These are phyloP conservation scores for Sarocladium strictum DNA, from an alignment of 2,329 filamentous ascomycete species.

Conservation along the genomic window DNA sequence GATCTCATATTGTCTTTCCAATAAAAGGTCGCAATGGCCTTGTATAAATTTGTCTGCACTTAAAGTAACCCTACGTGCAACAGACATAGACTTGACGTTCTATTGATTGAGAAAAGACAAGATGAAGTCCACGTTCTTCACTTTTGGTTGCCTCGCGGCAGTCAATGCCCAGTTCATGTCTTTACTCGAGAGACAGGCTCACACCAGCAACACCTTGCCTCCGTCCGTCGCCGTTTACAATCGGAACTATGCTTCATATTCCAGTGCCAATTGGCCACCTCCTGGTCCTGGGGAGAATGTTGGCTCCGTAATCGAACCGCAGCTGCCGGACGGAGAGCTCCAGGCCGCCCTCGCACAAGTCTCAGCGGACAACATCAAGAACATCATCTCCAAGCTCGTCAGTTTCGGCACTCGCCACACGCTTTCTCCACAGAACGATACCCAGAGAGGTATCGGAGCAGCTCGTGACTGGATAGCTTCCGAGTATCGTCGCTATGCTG, in stretches of 20 bases:
- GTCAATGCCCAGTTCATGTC: background rate
- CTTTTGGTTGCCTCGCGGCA: background rate
- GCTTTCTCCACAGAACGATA: constrained; percentile 44
- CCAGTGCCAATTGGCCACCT: constrained; percentile 18
- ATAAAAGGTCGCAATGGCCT: too few relatives aligned
- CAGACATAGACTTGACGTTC: background rate
- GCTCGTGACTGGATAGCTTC: constrained; percentile 50
- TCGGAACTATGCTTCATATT: constrained; percentile 14
- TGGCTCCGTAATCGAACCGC: constrained; percentile 16
- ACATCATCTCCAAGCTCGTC: constrained; percentile 45
- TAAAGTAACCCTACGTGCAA: background rate
- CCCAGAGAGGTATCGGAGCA: constrained; percentile 47
- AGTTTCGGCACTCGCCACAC: constrained; percentile 53
- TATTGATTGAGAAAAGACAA: background rate
- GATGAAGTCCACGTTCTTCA: background rate
- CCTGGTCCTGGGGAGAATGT: constrained; percentile 12
- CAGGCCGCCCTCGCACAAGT: constrained; percentile 22
- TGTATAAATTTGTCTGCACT: background rate
- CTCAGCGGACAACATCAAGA: constrained; percentile 37
- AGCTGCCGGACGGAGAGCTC: constrained; percentile 17
- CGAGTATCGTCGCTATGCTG: constrained; percentile 43
- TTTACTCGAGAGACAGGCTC: background rate
- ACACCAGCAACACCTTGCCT: constrained; percentile 8
- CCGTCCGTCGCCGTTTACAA: constrained; percentile 7
- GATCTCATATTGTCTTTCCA: too few relatives aligned